Base-by-base conservation (phyloP, 441 rosid genomes). In the Erysimum cheiri region DNA sequence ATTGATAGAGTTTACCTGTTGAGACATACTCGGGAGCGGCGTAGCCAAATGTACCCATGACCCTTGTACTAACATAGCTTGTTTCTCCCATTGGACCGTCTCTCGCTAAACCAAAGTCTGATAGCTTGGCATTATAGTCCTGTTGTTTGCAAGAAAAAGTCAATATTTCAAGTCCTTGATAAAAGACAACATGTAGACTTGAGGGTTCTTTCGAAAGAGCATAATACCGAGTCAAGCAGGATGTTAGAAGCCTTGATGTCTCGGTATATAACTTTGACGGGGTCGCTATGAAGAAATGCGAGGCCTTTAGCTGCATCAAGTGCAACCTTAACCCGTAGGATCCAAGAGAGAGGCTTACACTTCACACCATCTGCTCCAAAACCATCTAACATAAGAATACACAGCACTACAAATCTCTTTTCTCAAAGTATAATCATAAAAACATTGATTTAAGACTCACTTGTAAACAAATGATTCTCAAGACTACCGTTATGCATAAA, bases 41-140 rank as follows among this genome's bases (percentile, higher is more conserved):
- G 37, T 95, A 95, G 5, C 99, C 99, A 19, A 81, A 79, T 44
- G 99, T 95, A 1, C 98, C 99, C 97, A 95, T 92, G 75, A 95
- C 85, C 66, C 99, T 84, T 28, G 99, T 95, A 5, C 98, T 90
- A 49, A 90, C 92, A 66, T 92, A 84, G 78, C 96, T 95, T 63
- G 77, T 70, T 49, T 85, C 88, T 14, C 88, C 99, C 3, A 81
- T 84, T 68, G 99, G 98, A 15, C 98, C 92, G 46, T 95, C 98
- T 58, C 90, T 92, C n/a, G 98, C 99, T 79, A 95, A 79, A 19
- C 99, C 99, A 60, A 95, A 95, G 76, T 92, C 99, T 28, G 99
- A 92, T 39, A 95, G 96, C 70, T 92, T 95, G n/a, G 93, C 98
- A 22, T 77, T 80, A 43, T 82, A 90, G 60, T 78, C 84, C 98